A percentile compares a stretch with the other conserved stretches of the same genome.
phyloP scores from a whole-genome alignment of 345 rosid genomes.

The Microcos paniculata region DNA sequence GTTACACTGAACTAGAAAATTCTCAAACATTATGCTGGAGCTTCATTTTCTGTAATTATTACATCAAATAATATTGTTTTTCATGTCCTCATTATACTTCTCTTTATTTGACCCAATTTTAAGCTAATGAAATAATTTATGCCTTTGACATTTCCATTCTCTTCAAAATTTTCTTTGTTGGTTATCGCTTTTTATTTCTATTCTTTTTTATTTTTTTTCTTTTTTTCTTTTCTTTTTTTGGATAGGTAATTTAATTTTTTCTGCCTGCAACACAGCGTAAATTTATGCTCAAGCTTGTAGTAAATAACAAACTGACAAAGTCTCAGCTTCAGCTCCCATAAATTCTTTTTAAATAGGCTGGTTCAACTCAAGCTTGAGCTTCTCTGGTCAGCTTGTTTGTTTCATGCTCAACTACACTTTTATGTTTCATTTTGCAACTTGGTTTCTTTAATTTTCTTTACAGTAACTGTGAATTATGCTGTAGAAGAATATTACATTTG shows the following conservation, averaged over 20 bases:
- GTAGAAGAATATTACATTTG: not conserved
- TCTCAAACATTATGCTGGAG: too few relatives aligned
- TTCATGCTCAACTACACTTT: not conserved
- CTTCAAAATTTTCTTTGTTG: not conserved
- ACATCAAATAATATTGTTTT: too few relatives aligned
- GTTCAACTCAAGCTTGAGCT: not conserved
- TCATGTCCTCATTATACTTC: too few relatives aligned
- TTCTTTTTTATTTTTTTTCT: too few relatives aligned
- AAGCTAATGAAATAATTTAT: not conserved
- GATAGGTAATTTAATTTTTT: too few relatives aligned
- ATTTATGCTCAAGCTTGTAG: not conserved
- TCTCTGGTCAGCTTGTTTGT: not conserved
- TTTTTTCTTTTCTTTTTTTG: too few relatives aligned
- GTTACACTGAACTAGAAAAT: too few relatives aligned
- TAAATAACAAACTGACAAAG: not conserved
- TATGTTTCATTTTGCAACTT: not conserved
- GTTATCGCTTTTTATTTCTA: not conserved
- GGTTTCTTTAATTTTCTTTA: not conserved
- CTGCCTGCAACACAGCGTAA: not conserved
- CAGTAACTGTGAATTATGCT: not conserved
- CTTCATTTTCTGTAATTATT: too few relatives aligned
- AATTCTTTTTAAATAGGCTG: not conserved
- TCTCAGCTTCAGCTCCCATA: not conserved
- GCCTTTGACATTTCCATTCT: not conserved
- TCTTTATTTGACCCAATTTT: too few relatives aligned